phyloP scores from a whole-genome alignment of 805 yeast genomes.

The Metschnikowia koreensis region DNA sequence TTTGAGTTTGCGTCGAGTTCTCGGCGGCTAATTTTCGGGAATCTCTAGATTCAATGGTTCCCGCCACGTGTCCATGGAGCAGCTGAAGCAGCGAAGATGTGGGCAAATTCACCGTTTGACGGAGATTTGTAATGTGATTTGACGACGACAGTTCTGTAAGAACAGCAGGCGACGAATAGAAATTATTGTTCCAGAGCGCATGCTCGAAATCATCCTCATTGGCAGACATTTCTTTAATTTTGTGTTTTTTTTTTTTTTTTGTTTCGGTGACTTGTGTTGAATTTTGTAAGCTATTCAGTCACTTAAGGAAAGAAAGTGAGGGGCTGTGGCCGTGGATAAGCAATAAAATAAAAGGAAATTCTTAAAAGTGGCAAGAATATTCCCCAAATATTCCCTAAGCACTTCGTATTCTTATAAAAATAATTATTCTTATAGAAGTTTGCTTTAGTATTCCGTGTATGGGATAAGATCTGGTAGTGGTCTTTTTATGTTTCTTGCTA shows the following conservation, averaged over 20 bases:
- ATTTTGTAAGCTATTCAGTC: too few relatives aligned
- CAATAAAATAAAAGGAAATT: too few relatives aligned
- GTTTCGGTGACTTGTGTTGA: neutral
- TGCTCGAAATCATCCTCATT: constrained; percentile 27
- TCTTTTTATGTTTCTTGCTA: neutral
- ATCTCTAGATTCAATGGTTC: neutral
- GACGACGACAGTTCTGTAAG: constrained; percentile 19
- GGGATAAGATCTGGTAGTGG: neutral
- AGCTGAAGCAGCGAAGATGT: constrained; percentile 27
- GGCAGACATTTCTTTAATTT: constrained; percentile 8
- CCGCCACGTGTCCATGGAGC: constrained; percentile 18
- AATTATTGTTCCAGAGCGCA: constrained; percentile 31
- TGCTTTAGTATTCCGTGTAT: neutral
- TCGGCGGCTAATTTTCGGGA: neutral
- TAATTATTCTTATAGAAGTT: neutral
- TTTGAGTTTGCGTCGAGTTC: neutral
- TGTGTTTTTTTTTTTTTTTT: neutral
- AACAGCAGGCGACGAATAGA: constrained; percentile 30
- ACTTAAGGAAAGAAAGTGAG: too few relatives aligned
- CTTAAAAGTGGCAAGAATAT: too few relatives aligned
- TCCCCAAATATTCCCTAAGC: too few relatives aligned
- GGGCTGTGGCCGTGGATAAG: too few relatives aligned
- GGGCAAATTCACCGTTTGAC: constrained; percentile 28
- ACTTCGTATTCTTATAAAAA: too few relatives aligned
- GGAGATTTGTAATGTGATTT: constrained; percentile 26